Conservation (phyloP, 176 grass and related monocot genomes). For the Bolboschoenus planiculmis region DNA sequence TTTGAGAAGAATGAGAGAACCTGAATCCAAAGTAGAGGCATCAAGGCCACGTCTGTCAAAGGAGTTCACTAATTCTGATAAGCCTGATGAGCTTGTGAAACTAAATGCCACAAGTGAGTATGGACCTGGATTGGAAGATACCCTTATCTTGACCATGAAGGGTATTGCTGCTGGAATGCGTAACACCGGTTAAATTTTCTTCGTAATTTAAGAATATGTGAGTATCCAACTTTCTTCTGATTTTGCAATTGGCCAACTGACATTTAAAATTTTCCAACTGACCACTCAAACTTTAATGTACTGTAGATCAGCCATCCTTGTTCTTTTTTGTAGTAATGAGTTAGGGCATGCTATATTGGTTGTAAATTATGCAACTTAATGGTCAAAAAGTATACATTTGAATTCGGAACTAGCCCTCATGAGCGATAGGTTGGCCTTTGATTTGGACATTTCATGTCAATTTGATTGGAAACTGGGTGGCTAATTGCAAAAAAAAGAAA, state of each 20-base stretch:
- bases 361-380: not conserved
- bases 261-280: not conserved
- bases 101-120: slow-evolving; percentile 57
- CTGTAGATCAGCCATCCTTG: not conserved
- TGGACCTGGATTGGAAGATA: slow-evolving; percentile 68
- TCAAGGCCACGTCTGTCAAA: slow-evolving; percentile 28
- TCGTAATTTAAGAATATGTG: not conserved
- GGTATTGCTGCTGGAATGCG: slow-evolving; percentile 63
- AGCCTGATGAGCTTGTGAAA: slow-evolving; percentile 44
- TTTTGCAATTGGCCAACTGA: slow-evolving; percentile 7
- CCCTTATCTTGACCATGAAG: slow-evolving; percentile 83
- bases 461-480: not conserved
- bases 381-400: not conserved
- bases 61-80: slow-evolving; percentile 28
- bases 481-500: not conserved
- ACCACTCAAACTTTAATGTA: not conserved
- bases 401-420: not conserved
- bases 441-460: not conserved
- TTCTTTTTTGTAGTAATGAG: not conserved
- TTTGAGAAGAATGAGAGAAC: slow-evolving; percentile 51
- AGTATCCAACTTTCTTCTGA: not conserved
- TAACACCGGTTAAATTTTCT: slow-evolving; percentile 49
- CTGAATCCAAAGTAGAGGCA: slow-evolving; percentile 23
- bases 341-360: not conserved
- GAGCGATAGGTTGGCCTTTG: not conserved